Conservation (phyloP, 768 basidiomycete species). For the Lanmaoa pseudosensibilis region DNA sequence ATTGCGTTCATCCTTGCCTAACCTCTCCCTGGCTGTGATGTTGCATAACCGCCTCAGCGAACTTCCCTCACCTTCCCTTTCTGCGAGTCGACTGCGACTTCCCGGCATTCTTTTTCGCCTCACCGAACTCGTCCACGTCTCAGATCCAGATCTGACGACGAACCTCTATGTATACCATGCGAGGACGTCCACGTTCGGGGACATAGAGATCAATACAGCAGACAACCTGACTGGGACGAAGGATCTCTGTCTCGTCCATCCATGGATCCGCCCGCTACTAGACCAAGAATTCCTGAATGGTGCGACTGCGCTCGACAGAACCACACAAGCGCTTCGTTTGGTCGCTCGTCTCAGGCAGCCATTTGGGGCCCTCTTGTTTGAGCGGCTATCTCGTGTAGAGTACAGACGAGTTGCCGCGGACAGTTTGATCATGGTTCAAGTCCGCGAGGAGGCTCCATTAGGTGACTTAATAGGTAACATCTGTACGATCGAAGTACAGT, state of each 20-base stretch:
- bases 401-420: too few species aligned
- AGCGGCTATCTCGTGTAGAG: too few species aligned
- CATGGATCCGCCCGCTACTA: too few species aligned
- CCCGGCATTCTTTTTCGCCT: constrained; percentile 5
- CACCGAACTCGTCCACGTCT: background rate
- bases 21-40: background rate
- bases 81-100: constrained; percentile 2
- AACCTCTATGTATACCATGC: background rate
- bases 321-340: too few species aligned
- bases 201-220: constrained; percentile 4
- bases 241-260: background rate
- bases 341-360: too few species aligned
- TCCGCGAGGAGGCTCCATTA: too few species aligned
- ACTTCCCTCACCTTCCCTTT: background rate
- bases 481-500: too few species aligned
- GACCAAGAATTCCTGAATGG: too few species aligned
- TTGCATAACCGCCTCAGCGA: background rate
- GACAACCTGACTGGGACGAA: background rate
- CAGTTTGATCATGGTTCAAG: too few species aligned
- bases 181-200: background rate
- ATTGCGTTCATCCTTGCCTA: background rate
- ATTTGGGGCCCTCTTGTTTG: too few species aligned
- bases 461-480: too few species aligned
- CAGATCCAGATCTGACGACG: background rate
- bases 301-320: too few species aligned